Base-by-base conservation (phyloP, 805 yeast species). In the Candida palmyrensis region DNA sequence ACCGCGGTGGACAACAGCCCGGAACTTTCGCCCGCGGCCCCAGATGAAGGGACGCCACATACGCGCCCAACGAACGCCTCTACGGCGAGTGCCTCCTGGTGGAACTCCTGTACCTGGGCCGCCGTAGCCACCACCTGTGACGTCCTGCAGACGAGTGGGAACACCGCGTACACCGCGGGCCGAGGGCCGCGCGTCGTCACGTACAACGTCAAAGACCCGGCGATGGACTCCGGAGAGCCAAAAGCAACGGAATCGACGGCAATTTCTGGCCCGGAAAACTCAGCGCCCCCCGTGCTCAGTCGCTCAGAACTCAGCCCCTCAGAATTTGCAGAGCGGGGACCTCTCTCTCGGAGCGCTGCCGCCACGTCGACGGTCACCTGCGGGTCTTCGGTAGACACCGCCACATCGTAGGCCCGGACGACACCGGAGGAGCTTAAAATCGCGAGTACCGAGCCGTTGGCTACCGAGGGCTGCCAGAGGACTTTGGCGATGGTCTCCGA, bases 121-220 rank as follows among this genome's bases (percentile, higher is more conserved):
- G 35, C 31, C 3, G 51, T 40, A 2, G 49, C 37, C n/a, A 45
- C 48, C 11, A 57, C 33, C 10, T 27, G 38, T 0, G 49, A 41
- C 11, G 21, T 30, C 13, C 37, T 35, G 25, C 41, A 36, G 2
- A 50, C 25, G 33, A 55, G 57, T 5, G 66, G 67, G 35, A 44
- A 58, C 13, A 59, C 39, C 2, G 59, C 52, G 37, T 41, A 57
- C 1, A 59, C 31, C 12, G 50, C 35, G 1, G 49, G 44, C 10
- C 32, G 23, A 7, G n/a, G n/a, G n/a, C 37, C 32, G n/a, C n/a
- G n/a, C 6, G 61, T 36, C 2, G 57, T 24, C 2, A 59, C 41
- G 34, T 59, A 59, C 26, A 61, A 48, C 1, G 63, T 53, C 29
- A 61, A 43, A 3, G 51, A 38, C 3, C 65, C 62, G 11, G 42